phyloP scores from a whole-genome alignment of 1,284 basidiomycete genomes.

The Phellopilus nigrolimitatus region DNA sequence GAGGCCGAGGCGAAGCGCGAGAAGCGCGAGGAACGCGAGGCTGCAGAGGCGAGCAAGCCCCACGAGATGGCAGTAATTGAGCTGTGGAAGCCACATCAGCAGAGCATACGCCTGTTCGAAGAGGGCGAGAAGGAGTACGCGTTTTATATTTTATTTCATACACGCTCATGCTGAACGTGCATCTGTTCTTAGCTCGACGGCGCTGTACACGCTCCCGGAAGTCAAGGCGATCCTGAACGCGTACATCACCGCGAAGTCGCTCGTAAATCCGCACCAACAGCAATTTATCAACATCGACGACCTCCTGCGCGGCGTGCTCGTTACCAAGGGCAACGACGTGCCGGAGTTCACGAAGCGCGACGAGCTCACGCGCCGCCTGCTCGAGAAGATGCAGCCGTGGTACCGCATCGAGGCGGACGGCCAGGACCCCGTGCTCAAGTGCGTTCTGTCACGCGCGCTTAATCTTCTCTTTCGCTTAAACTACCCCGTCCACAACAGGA shows the following conservation, averaged over 20 bases:
- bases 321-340: constrained; percentile 27
- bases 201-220: constrained; percentile 51
- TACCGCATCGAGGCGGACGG: constrained; percentile 53
- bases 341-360: constrained; percentile 64
- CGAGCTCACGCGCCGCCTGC: constrained; percentile 53
- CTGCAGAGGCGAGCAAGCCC: constrained; percentile 40
- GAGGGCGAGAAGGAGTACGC: constrained; percentile 53
- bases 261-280: constrained; percentile 63
- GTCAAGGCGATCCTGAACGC: constrained; percentile 52
- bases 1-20: constrained; percentile 56
- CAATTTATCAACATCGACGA: constrained; percentile 64
- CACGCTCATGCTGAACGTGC: not conserved
- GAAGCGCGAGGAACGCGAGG: constrained; percentile 41
- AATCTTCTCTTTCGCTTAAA: not conserved
- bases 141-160: not conserved
- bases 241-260: constrained; percentile 57
- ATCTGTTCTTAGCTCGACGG: constrained; percentile 44
- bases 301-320: constrained; percentile 43
- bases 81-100: constrained; percentile 69
- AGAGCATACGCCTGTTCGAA: constrained; percentile 57
- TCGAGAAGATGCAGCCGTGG: constrained; percentile 69
- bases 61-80: constrained; percentile 56
- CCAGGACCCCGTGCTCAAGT: constrained; percentile 31
- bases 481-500: constrained; percentile 41
- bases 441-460: constrained; percentile 13